Evolutionary conservation across 345 rosid genomes (phyloP).

Genomic region (Boechera divaricarpa): DNA sequence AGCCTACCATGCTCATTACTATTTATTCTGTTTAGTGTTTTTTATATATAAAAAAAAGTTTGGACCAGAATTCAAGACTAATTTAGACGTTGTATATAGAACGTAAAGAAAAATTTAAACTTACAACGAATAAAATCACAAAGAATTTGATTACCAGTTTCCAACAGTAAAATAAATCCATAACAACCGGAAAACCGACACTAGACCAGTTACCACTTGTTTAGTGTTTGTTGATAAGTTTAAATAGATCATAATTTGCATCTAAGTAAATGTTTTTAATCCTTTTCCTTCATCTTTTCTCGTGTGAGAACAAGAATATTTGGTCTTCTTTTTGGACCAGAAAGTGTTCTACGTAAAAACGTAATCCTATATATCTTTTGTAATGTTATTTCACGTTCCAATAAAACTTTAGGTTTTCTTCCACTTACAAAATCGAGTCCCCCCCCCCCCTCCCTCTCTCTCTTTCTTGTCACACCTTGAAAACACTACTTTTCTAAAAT

Average conservation of each 20-base stretch:
- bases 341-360: slow-evolving; percentile 13
- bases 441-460: background rate
- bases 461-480: slow-evolving; percentile 22
- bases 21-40: too few species aligned
- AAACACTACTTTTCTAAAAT: slow-evolving; percentile 18
- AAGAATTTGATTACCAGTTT: background rate
- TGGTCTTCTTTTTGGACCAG: background rate
- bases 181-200: background rate
- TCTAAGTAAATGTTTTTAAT: background rate
- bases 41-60: too few species aligned
- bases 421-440: slow-evolving; percentile 15
- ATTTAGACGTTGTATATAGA: background rate
- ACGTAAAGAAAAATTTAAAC: background rate
- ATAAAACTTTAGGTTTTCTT: slow-evolving; percentile 5
- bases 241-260: background rate
- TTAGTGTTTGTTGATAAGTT: background rate
- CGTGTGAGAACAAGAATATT: background rate
- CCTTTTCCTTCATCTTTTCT: background rate
- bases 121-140: background rate
- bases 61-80: background rate
- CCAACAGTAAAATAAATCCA: too few species aligned
- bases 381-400: slow-evolving; percentile 29
- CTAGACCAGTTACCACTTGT: background rate
- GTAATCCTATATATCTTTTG: slow-evolving; percentile 15
- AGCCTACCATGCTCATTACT: too few species aligned